Evolutionary conservation across 2,329 filamentous ascomycete species (phyloP), one percentile per base, ranked within the genome.

Genomic region (Trichophyton equinum): DNA sequence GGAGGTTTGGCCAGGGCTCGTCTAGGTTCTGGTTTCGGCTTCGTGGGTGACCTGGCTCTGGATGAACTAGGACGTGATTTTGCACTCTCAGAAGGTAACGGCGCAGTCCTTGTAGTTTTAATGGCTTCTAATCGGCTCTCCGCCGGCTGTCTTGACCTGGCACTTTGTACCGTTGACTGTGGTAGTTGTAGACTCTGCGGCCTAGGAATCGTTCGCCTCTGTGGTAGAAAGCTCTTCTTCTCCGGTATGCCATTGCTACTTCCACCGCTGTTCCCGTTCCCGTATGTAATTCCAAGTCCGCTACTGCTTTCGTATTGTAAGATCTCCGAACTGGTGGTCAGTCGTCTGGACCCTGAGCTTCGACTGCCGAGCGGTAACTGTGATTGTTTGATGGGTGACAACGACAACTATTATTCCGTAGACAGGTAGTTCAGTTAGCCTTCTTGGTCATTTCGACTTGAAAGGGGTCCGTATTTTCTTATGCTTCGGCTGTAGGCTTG

Each of bases 161-260:
- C 55, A 4, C 27, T 57, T 25, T 38, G 18, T 11, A 38, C 33
- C 18, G 33, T 57, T 38, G 55, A 38, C 3, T 38, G 55, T n/a
- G 30, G 55, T 11, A 57, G 20, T n/a, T 57, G 55, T 57, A 57
- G 9, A 25, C 55, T 57, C 33, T 57, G 30, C 18, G 55, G 55
- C 15, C 55, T 38, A 8, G 30, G 55, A 42, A 42, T 11, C 5
- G 55, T 38, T 20, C 55, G 55, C 22, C 55, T 57, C 11, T 57
- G 55, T 2, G 55, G 55, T 33, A 57, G 30, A 25, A 57, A 40
- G 30, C 55, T 57, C 22, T 57, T 57, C 38, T 42, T 57, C 30
- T 57, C 55, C 20, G 27, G 30, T 18, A 40, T 25, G 22, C 30
- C 33, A 40, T 57, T 57, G n/a, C 22, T 18, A 13, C 9, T 40